phyloP scores from a whole-genome alignment of 495 filamentous ascomycete genomes.

The Talaromyces borbonicus region DNA sequence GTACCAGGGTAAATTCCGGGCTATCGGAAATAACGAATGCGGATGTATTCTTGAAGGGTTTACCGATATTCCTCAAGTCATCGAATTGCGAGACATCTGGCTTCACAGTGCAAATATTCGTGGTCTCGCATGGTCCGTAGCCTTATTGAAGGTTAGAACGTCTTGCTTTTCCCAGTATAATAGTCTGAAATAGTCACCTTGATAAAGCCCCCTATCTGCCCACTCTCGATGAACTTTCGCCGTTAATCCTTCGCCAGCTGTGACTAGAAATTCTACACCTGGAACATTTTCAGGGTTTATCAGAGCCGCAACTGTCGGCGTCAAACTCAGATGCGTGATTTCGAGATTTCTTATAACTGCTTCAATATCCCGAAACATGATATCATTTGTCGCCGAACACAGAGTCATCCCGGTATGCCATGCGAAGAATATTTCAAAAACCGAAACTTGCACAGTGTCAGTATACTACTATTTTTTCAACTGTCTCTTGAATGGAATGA shows the following conservation, averaged over 20 bases:
- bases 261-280: conserved; percentile 54
- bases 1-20: conserved; percentile 35
- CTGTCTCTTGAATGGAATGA: neutral
- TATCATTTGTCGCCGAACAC: conserved; percentile 56
- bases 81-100: conserved; percentile 32
- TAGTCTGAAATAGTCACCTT: conserved; percentile 38
- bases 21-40: conserved; percentile 48
- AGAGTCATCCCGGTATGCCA: conserved; percentile 66
- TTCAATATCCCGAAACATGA: conserved; percentile 55
- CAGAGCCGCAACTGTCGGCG: conserved; percentile 64
- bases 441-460: conserved; percentile 42
- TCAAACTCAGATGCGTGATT: conserved; percentile 69
- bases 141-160: conserved; percentile 26
- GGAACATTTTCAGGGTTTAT: conserved; percentile 54
- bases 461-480: neutral
- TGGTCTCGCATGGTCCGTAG: conserved; percentile 64
- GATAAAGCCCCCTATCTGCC: conserved; percentile 54
- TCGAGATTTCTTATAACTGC: conserved; percentile 41
- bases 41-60: conserved; percentile 59
- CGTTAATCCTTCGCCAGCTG: conserved; percentile 61
- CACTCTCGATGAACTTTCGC: conserved; percentile 54
- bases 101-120: conserved; percentile 63
- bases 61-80: conserved; percentile 50
- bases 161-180: too few relatives aligned
- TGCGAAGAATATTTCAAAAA: conserved; percentile 73